Conservation (phyloP, 305 asterid species). For the Fraxinus platypoda region DNA sequence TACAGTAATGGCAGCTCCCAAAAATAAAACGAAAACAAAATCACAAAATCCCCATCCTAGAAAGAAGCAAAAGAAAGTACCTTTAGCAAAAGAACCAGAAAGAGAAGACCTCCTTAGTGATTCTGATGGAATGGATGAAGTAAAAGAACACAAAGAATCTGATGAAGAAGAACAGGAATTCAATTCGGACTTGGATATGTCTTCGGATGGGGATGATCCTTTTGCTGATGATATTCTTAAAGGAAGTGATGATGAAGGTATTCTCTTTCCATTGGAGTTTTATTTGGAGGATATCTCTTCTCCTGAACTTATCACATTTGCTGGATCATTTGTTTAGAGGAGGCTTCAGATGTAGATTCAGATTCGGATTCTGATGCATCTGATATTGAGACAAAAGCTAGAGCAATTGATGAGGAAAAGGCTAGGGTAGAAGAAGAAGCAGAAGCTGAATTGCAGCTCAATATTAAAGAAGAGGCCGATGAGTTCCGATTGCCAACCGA, state of each 20-base stretch:
- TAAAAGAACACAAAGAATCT: conserved; percentile 34
- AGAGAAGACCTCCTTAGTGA: conserved; percentile 51
- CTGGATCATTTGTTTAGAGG: conserved; percentile 27
- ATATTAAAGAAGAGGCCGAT: conserved; percentile 70
- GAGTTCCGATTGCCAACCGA: conserved; percentile 77
- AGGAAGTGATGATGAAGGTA: conserved; percentile 69
- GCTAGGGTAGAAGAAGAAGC: conserved; percentile 47
- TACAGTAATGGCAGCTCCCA: conserved; percentile 55
- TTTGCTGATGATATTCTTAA: conserved; percentile 61
- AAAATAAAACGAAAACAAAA: conserved; percentile 37
- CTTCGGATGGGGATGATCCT: conserved; percentile 72
- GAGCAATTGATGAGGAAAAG: conserved; percentile 51
- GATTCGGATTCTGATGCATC: conserved; percentile 49
- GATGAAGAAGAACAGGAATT: conserved; percentile 40
- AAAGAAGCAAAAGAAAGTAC: conserved; percentile 61
- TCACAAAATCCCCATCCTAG: conserved; percentile 37
- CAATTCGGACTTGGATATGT: conserved; percentile 62
- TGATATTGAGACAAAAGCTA: conserved; percentile 59
- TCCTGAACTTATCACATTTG: neutral
- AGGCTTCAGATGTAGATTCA: conserved; percentile 38
- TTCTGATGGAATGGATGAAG: conserved; percentile 43
- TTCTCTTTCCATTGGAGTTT: conserved; percentile 5
- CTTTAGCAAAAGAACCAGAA: conserved; percentile 28
- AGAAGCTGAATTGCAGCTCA: conserved; percentile 50
- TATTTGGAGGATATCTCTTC: conserved; percentile 1